phyloP scores from a whole-genome alignment of 1,139 yeast species.

The Candida albicans region DNA sequence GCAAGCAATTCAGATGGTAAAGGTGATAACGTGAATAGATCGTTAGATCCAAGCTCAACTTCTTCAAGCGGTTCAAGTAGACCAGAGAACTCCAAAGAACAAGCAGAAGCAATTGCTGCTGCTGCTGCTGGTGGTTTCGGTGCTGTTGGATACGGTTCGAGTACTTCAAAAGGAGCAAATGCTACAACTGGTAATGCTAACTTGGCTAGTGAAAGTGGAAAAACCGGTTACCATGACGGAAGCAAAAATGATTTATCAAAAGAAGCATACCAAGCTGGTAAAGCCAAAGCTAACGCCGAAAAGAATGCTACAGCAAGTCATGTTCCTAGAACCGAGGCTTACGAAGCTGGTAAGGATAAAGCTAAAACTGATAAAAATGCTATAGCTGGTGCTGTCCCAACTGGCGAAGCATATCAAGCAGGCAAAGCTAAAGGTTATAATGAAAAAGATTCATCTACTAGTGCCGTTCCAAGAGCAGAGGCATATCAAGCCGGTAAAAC shows the following conservation, averaged over 20 bases:
- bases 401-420: too few relatives aligned
- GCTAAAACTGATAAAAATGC: conserved; percentile 10
- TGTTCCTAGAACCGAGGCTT: conserved; percentile 13
- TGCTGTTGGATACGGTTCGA: conserved; percentile 8
- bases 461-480: too few relatives aligned
- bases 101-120: conserved; percentile 12
- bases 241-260: conserved; percentile 7
- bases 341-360: conserved; percentile 17
- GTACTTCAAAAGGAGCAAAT: conserved; percentile 4
- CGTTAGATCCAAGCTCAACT: conserved; percentile 5
- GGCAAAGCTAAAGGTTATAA: too few relatives aligned
- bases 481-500: too few relatives aligned
- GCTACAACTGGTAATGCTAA: conserved; percentile 2
- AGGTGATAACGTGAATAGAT: neutral
- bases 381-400: neutral
- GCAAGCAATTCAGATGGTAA: neutral
- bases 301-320: conserved; percentile 8
- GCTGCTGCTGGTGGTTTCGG: conserved; percentile 16
- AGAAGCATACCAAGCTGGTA: conserved; percentile 15
- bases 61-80: conserved; percentile 7
- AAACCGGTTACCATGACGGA: neutral
- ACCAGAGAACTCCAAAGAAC: conserved; percentile 3
- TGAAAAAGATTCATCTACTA: too few relatives aligned
- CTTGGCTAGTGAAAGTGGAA: neutral
- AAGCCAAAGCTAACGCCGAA: conserved; percentile 4